phyloP scores from a whole-genome alignment of 208 protist species.

The Porcisia deanei region DNA sequence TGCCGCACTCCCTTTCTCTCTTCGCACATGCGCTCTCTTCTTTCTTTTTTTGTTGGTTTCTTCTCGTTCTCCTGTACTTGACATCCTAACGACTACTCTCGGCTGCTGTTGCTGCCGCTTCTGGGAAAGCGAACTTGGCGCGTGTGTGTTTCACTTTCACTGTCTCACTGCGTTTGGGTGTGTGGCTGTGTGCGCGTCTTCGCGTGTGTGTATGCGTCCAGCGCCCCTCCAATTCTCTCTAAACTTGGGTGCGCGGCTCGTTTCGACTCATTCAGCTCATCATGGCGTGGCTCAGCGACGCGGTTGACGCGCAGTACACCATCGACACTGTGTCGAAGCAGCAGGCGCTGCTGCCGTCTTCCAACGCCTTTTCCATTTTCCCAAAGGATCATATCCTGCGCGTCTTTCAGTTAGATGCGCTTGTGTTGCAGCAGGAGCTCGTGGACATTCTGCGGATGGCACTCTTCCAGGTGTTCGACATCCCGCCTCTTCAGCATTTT shows the following conservation, averaged over 20 bases:
- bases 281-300: conserved; percentile 76
- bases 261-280: not conserved
- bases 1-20: not conserved
- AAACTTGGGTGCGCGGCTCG: not conserved
- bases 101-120: not conserved
- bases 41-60: not conserved
- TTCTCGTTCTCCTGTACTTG: not conserved
- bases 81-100: not conserved
- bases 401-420: conserved; percentile 79
- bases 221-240: not conserved
- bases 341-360: conserved; percentile 63
- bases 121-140: not conserved
- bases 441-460: conserved; percentile 69
- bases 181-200: not conserved
- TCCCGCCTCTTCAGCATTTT: conserved; percentile 60
- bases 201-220: not conserved
- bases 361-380: conserved; percentile 70
- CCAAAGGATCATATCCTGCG: conserved; percentile 79
- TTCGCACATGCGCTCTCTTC: not conserved
- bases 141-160: not conserved
- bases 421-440: conserved; percentile 75
- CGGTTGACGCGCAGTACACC: conserved; percentile 60
- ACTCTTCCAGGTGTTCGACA: conserved; percentile 71
- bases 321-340: conserved; percentile 84
- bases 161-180: not conserved